phyloP scores from a whole-genome alignment of 78 protist genomes.

The Dictyostelium purpureum region DNA sequence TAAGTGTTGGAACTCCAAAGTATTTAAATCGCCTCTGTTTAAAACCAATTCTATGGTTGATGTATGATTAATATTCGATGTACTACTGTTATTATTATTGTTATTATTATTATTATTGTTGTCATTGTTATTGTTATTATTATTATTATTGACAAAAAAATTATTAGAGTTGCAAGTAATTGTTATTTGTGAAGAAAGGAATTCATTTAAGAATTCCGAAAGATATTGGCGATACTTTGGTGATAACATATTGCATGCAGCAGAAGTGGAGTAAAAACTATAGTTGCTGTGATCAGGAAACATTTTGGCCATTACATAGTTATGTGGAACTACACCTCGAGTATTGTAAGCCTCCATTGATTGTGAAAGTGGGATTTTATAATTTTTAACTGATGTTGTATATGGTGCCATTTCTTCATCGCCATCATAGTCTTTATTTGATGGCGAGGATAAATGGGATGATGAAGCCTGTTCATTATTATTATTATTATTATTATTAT shows the following conservation, averaged over 20 bases:
- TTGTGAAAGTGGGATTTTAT: background rate
- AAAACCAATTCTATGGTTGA: background rate
- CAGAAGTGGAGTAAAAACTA: background rate
- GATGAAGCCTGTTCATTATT: no score
- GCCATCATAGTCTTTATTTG: background rate
- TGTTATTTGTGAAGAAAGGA: background rate
- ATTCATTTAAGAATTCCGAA: background rate
- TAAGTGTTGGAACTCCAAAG: background rate
- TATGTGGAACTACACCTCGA: background rate
- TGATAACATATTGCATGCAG: background rate
- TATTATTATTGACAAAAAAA: background rate
- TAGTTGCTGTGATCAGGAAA: background rate
- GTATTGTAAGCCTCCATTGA: background rate
- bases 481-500: background rate
- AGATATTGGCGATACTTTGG: conserved; percentile 10
- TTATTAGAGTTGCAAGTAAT: background rate
- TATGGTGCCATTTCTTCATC: background rate
- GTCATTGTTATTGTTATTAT: background rate
- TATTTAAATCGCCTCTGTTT: background rate
- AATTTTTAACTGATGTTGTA: background rate
- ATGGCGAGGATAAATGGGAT: no score
- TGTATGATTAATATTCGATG: background rate
- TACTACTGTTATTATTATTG: background rate
- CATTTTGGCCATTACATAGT: conserved; percentile 1
- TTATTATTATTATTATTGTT: background rate